A percentile compares a stretch with the other conserved stretches of the same genome.
Evolutionary conservation across 2,329 filamentous ascomycete species (phyloP).

Genomic region (Colletotrichum echinochloae): DNA sequence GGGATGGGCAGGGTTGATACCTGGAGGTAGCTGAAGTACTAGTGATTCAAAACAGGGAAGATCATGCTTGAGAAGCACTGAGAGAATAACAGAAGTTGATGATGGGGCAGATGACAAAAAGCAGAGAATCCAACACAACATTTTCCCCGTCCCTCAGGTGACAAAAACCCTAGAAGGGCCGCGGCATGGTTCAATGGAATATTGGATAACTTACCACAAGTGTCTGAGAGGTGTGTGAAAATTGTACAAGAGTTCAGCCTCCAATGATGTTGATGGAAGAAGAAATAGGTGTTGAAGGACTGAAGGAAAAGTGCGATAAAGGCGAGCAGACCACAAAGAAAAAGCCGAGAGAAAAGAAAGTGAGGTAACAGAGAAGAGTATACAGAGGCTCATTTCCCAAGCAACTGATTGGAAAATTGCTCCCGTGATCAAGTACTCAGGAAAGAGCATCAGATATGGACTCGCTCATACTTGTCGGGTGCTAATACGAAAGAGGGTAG

Average conservation of each 20-base stretch:
- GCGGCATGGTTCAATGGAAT: not conserved
- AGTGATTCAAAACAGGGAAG: not conserved
- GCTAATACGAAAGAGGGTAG: not conserved
- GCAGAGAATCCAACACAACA: not conserved
- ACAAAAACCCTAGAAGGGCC: not conserved
- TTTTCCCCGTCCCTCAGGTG: not conserved
- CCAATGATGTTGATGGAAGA: not conserved
- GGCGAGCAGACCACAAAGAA: not conserved
- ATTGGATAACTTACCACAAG: not conserved
- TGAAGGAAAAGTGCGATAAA: not conserved
- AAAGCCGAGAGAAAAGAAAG: not conserved
- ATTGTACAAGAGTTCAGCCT: not conserved
- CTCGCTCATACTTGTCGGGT: not conserved
- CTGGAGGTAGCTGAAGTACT: not conserved
- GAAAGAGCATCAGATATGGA: not conserved
- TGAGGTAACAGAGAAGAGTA: not conserved
- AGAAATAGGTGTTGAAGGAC: not conserved
- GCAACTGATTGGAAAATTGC: not conserved
- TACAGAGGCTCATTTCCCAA: not conserved
- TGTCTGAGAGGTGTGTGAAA: not conserved
- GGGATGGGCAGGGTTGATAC: not conserved
- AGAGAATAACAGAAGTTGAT: not conserved
- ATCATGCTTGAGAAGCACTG: not conserved
- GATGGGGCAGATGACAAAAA: not conserved
- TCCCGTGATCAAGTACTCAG: not conserved